phyloP scores from a whole-genome alignment of 2,329 filamentous ascomycete species.

The Aspergillus bombycis region DNA sequence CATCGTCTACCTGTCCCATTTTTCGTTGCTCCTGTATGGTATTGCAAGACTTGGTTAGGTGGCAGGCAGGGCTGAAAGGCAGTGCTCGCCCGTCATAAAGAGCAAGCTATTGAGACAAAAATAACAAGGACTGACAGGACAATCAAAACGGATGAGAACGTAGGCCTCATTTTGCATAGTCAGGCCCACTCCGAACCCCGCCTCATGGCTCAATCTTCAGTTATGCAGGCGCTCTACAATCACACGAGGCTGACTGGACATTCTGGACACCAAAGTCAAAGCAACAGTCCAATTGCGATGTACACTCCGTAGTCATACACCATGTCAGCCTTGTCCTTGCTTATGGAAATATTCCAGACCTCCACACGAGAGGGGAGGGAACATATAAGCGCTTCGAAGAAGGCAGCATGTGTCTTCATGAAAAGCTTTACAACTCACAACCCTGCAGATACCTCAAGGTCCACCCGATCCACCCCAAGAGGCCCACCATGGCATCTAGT shows the following conservation, averaged over 20 bases:
- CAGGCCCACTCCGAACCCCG: too few species aligned
- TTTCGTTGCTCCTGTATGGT: neutral
- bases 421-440: neutral
- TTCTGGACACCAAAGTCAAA: neutral
- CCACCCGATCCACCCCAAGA: neutral
- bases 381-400: neutral
- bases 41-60: neutral
- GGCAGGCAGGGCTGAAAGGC: neutral
- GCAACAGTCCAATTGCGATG: too few species aligned
- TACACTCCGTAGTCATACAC: neutral
- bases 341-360: neutral
- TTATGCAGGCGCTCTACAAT: neutral
- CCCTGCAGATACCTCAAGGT: neutral
- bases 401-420: neutral
- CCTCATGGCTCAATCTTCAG: too few species aligned
- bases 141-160: too few species aligned
- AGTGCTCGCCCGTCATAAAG: neutral
- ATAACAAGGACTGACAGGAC: too few species aligned
- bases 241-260: neutral
- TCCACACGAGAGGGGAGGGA: neutral
- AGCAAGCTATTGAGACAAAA: neutral
- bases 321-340: neutral
- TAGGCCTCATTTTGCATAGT: too few species aligned
- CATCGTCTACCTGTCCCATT: neutral
- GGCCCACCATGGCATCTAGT: neutral